A percentile compares a stretch with the other conserved stretches of the same genome.
phyloP scores from a whole-genome alignment of 78 protist species.

The Goniomonas avonlea region DNA sequence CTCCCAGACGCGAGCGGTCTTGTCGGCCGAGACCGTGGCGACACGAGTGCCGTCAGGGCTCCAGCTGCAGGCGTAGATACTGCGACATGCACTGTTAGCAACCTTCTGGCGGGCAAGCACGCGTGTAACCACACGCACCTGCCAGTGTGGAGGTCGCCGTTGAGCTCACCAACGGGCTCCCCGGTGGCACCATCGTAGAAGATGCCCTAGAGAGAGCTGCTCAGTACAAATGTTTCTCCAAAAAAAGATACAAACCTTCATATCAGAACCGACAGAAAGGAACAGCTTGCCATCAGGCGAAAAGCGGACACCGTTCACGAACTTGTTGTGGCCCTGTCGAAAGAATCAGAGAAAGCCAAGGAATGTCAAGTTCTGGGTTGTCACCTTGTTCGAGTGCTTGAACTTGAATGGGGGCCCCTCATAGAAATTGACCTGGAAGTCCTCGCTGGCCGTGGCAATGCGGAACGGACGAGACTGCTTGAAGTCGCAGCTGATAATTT shows the following conservation, averaged over 20 bases:
- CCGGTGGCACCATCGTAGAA: not conserved
- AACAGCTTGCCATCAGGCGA: slow-evolving; percentile 63
- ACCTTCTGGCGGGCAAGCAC: not conserved
- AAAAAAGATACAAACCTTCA: slow-evolving; percentile 12
- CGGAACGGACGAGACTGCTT: slow-evolving; percentile 72
- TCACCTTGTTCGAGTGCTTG: slow-evolving; percentile 26
- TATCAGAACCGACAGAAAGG: slow-evolving; percentile 62
- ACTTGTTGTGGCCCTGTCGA: slow-evolving; percentile 43
- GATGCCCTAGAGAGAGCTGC: not conserved
- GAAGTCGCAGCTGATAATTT: slow-evolving; percentile 56
- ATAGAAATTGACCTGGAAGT: slow-evolving; percentile 1
- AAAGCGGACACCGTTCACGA: slow-evolving; percentile 76
- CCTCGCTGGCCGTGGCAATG: not conserved
- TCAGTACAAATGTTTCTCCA: not conserved
- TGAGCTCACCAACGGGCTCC: not conserved
- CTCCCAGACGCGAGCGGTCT: slow-evolving; percentile 52
- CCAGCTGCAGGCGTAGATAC: slow-evolving; percentile 10
- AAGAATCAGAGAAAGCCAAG: not conserved
- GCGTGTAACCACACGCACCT: not conserved
- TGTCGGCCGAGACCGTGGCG: slow-evolving; percentile 7
- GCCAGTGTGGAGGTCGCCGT: not conserved
- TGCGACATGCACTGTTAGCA: too few relatives aligned
- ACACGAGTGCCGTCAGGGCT: not conserved
- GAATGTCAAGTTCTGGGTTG: not conserved
- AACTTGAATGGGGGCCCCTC: slow-evolving; percentile 88